phyloP scores from a whole-genome alignment of 495 filamentous ascomycete genomes.

The Hyaloscypha hepaticicola region DNA sequence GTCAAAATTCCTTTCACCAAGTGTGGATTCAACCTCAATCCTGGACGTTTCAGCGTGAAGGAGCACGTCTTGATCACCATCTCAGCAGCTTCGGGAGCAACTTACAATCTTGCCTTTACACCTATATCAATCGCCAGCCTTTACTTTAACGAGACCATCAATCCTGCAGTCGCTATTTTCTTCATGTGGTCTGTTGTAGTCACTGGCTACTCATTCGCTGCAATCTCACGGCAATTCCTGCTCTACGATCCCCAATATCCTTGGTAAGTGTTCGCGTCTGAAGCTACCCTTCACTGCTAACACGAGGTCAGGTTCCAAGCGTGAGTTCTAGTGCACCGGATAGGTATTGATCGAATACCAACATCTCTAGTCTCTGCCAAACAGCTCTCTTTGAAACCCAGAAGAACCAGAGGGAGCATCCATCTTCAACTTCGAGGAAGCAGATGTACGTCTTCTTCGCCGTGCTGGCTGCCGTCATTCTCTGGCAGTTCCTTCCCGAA shows the following conservation, averaged over 20 bases:
- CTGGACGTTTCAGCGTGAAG: constrained; percentile 56
- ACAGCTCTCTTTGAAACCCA: constrained; percentile 55
- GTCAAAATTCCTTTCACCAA: constrained; percentile 48
- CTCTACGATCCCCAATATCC: constrained; percentile 55
- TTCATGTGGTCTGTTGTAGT: constrained; percentile 59
- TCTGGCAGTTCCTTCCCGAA: constrained; percentile 61
- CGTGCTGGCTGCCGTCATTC: constrained; percentile 46
- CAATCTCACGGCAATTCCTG: constrained; percentile 51
- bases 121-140: constrained; percentile 53
- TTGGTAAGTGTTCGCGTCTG: constrained; percentile 39
- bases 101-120: constrained; percentile 48
- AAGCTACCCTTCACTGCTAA: constrained; percentile 6
- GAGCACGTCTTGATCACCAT: constrained; percentile 58
- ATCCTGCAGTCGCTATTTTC: constrained; percentile 52
- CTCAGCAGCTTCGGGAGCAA: constrained; percentile 54
- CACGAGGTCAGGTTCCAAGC: constrained; percentile 16
- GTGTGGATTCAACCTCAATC: constrained; percentile 52
- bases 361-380: constrained; percentile 48
- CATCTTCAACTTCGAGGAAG: constrained; percentile 46
- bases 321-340: constrained; percentile 7
- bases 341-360: constrained; percentile 1
- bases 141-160: constrained; percentile 49
- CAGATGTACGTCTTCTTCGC: constrained; percentile 57
- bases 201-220: constrained; percentile 55
- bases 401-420: constrained; percentile 46